phyloP scores from a whole-genome alignment of 495 filamentous ascomycete species.

The Glarea lozoyensis region DNA sequence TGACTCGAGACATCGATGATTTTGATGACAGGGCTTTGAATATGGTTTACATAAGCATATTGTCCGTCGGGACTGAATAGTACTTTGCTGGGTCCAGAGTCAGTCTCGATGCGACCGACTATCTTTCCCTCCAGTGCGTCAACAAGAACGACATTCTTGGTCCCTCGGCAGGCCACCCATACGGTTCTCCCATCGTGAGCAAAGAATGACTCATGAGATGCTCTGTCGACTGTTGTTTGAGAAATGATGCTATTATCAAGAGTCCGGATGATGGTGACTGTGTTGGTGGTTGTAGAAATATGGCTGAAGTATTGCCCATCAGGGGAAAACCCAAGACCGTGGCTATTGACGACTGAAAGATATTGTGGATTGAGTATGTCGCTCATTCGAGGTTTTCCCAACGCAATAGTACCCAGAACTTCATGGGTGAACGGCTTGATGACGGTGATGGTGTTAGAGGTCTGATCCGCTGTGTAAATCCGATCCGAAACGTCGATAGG shows the following conservation, averaged over 20 bases:
- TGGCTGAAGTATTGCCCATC: slow-evolving; percentile 19
- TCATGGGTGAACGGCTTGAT: slow-evolving; percentile 14
- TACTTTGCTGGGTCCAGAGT: slow-evolving; percentile 19
- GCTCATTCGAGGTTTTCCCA: slow-evolving; percentile 13
- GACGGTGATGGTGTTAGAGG: slow-evolving; percentile 21
- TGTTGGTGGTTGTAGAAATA: slow-evolving; percentile 17
- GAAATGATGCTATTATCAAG: slow-evolving; percentile 16
- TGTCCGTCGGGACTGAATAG: slow-evolving; percentile 19
- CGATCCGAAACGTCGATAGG: slow-evolving; percentile 16
- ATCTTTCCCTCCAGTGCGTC: slow-evolving; percentile 17
- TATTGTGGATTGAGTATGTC: slow-evolving; percentile 18
- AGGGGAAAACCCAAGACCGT: slow-evolving; percentile 18
- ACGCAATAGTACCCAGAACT: slow-evolving; percentile 18
- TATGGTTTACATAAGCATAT: slow-evolving; percentile 19
- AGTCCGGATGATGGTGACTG: slow-evolving; percentile 16
- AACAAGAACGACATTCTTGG: slow-evolving; percentile 14
- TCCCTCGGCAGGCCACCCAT: slow-evolving; percentile 19
- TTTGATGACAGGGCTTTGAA: not conserved
- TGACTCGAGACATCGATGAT: slow-evolving; percentile 16
- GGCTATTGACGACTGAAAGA: slow-evolving; percentile 13
- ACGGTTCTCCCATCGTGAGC: slow-evolving; percentile 17
- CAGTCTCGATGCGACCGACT: slow-evolving; percentile 9
- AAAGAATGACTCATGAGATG: slow-evolving; percentile 22
- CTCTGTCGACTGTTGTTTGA: slow-evolving; percentile 16
- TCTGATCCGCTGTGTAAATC: slow-evolving; percentile 20